phyloP scores from a whole-genome alignment of 257 asterid genomes.

The Solanum piurae region DNA sequence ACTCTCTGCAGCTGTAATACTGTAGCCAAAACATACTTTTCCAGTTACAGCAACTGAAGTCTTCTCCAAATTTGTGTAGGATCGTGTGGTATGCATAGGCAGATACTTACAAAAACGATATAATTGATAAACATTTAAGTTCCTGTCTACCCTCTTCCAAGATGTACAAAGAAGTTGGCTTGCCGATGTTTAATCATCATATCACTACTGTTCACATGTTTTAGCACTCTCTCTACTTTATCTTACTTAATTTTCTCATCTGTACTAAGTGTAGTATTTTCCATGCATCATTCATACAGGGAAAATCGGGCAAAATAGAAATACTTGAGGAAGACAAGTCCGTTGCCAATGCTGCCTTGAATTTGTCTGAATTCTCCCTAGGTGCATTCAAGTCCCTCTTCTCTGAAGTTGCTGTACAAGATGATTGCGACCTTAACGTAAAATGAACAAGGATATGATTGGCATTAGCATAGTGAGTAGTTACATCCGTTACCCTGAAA shows the following conservation, averaged over 20 bases:
- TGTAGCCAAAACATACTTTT: not conserved
- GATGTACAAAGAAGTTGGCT: not conserved
- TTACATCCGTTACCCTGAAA: not conserved
- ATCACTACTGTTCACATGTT: not conserved
- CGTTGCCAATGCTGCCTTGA: slow-evolving; percentile 31
- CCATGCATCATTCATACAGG: not conserved
- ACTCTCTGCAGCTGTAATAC: not conserved
- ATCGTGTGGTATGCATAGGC: not conserved
- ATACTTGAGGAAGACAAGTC: slow-evolving; percentile 43
- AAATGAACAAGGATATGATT: not conserved
- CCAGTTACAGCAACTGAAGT: not conserved
- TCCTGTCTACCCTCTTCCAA: not conserved
- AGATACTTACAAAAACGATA: not conserved
- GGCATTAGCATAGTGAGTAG: not conserved
- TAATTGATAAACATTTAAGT: not conserved
- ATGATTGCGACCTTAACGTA: not conserved
- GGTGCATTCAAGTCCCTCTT: slow-evolving; percentile 16
- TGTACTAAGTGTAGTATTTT: not conserved
- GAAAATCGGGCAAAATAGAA: slow-evolving; percentile 6
- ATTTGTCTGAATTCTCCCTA: slow-evolving; percentile 34
- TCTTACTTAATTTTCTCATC: not conserved
- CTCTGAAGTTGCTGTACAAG: not conserved
- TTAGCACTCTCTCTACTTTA: not conserved
- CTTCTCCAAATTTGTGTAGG: not conserved
- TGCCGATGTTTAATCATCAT: not conserved